phyloP scores from a whole-genome alignment of 1,284 basidiomycete genomes.

The Ganoderma lucidum region DNA sequence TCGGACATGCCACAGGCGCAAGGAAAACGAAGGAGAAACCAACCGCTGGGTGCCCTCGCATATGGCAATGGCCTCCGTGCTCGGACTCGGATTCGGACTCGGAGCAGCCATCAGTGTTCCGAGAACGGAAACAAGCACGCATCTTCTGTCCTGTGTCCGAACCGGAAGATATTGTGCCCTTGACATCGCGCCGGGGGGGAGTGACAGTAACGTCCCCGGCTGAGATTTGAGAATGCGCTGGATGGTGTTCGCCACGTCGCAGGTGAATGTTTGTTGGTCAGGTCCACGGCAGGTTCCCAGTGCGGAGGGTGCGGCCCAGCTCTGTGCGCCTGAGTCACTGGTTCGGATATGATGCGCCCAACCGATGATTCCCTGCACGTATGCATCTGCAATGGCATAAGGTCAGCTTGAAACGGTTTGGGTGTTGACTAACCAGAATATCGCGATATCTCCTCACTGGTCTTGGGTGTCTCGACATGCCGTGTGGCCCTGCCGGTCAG shows the following conservation, averaged over 20 bases:
- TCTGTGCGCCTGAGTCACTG: background rate
- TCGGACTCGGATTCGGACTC: background rate
- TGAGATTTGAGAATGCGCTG: no score
- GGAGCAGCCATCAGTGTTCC: background rate
- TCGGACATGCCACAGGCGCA: background rate
- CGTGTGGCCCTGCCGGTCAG: background rate
- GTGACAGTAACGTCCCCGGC: no score
- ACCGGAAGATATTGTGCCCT: no score
- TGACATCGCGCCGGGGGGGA: no score
- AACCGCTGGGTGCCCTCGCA: background rate
- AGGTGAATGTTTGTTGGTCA: no score
- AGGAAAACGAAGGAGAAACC: background rate
- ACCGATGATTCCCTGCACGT: background rate
- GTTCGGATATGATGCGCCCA: background rate
- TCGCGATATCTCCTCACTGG: background rate
- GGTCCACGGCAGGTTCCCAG: no score
- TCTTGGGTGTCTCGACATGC: background rate
- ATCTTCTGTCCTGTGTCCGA: background rate
- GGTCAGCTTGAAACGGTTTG: constrained; percentile 1
- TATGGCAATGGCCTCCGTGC: background rate
- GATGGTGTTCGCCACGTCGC: no score
- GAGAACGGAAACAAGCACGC: background rate
- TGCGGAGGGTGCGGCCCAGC: background rate
- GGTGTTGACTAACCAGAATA: background rate
- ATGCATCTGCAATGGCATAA: background rate